Evolutionary conservation across 108 stramenopile species (phyloP).

Genomic region (Cyclostephanos invisitatus): DNA sequence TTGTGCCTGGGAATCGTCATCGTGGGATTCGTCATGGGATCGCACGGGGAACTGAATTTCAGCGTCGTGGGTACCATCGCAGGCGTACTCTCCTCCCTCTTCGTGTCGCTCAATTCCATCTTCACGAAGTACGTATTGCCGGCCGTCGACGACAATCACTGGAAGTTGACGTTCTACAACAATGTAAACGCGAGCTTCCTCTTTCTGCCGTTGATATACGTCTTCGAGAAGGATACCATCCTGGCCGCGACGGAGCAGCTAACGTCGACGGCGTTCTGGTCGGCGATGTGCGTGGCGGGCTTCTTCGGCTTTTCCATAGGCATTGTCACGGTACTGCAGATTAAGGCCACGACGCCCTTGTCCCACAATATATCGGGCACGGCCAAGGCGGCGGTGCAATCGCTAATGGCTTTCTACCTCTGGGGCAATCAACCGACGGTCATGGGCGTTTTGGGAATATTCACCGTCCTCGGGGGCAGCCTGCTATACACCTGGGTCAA

Average conservation of each 20-base stretch:
- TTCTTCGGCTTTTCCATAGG: slow-evolving; percentile 95
- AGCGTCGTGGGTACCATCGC: slow-evolving; percentile 78
- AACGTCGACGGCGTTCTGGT: slow-evolving; percentile 73
- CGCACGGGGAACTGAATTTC: slow-evolving; percentile 88
- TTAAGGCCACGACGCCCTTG: slow-evolving; percentile 92
- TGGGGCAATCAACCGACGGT: slow-evolving; percentile 91
- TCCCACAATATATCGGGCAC: slow-evolving; percentile 97
- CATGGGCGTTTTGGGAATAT: slow-evolving; percentile 81
- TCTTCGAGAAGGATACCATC: slow-evolving; percentile 72
- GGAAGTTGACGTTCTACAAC: slow-evolving; percentile 93
- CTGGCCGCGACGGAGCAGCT: slow-evolving; percentile 51
- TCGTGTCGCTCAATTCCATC: slow-evolving; percentile 94
- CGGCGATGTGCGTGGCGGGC: slow-evolving; percentile 87
- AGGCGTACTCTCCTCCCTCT: slow-evolving; percentile 87
- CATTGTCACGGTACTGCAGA: slow-evolving; percentile 94
- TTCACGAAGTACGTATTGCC: slow-evolving; percentile 92
- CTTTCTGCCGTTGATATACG: slow-evolving; percentile 83
- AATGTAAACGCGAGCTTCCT: slow-evolving; percentile 92
- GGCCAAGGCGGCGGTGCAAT: slow-evolving; percentile 93
- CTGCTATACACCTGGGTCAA: slow-evolving; percentile 85
- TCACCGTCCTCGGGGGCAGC: slow-evolving; percentile 82
- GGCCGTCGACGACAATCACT: slow-evolving; percentile 90
- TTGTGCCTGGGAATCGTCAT: slow-evolving; percentile 85
- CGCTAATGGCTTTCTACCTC: slow-evolving; percentile 89
- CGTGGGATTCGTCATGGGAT: slow-evolving; percentile 87